phyloP scores from a whole-genome alignment of 2,329 filamentous ascomycete genomes.

The Fusarium protoensiforme region DNA sequence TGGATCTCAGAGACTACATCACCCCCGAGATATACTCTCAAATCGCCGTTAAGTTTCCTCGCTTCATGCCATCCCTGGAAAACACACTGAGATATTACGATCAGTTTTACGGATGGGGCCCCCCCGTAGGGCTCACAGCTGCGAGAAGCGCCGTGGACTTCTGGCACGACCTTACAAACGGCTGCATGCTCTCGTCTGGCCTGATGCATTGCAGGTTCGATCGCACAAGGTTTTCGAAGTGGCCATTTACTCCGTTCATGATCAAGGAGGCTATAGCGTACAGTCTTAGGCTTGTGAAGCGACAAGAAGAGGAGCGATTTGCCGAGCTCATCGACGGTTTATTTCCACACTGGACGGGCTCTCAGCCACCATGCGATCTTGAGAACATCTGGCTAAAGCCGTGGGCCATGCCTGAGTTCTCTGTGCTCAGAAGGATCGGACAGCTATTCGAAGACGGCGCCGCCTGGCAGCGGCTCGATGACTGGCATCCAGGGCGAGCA shows the following conservation, averaged over 20 bases:
- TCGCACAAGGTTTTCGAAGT: no score
- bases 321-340: background rate
- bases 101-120: no score
- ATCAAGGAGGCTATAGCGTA: background rate
- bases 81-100: background rate
- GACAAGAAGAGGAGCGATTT: no score
- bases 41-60: background rate
- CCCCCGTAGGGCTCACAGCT: no score
- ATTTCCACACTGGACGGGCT: background rate
- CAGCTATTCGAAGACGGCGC: background rate
- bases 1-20: background rate
- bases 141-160: no score
- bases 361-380: background rate
- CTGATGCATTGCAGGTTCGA: background rate
- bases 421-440: background rate
- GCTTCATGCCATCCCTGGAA: background rate
- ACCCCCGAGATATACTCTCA: background rate
- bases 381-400: background rate
- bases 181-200: no score
- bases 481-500: background rate
- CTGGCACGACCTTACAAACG: no score
- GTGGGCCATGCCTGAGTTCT: background rate
- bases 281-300: background rate
- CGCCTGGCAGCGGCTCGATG: background rate
- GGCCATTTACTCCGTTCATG: background rate